Conservation (phyloP, 2,329 filamentous ascomycete genomes). For the Anthostomella pinea region DNA sequence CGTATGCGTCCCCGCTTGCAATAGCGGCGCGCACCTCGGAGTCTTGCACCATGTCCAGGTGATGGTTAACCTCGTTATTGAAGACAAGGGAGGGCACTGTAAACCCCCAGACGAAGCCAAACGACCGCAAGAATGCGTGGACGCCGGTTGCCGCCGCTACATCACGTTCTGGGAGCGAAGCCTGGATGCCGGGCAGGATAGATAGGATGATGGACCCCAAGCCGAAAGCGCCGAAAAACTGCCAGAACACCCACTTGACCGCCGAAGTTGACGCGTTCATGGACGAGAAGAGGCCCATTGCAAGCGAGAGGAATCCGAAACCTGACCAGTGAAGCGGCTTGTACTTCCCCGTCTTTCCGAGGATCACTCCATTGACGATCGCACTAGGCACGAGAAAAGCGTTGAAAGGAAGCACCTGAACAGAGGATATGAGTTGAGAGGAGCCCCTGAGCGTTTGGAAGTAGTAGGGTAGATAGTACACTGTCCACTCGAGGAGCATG, state of each 20-base stretch:
- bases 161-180: constrained; percentile 33
- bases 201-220: constrained; percentile 40
- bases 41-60: neutral
- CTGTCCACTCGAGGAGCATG: neutral
- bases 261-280: constrained; percentile 30
- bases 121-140: constrained; percentile 38
- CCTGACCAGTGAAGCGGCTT: constrained; percentile 30
- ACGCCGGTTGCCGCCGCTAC: constrained; percentile 35
- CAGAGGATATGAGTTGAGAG: neutral
- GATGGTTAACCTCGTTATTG: constrained; percentile 1
- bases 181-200: constrained; percentile 39
- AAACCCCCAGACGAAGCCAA: constrained; percentile 8
- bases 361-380: constrained; percentile 21
- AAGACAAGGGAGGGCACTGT: constrained; percentile 9
- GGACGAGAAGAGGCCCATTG: constrained; percentile 35
- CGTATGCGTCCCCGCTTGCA: neutral
- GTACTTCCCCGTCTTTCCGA: constrained; percentile 44
- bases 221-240: constrained; percentile 38
- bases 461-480: constrained; percentile 6
- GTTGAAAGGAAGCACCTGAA: constrained; percentile 4
- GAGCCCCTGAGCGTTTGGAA: constrained; percentile 2
- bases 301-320: constrained; percentile 32
- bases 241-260: constrained; percentile 36
- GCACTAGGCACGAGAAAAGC: neutral
- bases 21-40: neutral